phyloP scores from a whole-genome alignment of 768 basidiomycete species.

The Tephrocybe rancida region DNA sequence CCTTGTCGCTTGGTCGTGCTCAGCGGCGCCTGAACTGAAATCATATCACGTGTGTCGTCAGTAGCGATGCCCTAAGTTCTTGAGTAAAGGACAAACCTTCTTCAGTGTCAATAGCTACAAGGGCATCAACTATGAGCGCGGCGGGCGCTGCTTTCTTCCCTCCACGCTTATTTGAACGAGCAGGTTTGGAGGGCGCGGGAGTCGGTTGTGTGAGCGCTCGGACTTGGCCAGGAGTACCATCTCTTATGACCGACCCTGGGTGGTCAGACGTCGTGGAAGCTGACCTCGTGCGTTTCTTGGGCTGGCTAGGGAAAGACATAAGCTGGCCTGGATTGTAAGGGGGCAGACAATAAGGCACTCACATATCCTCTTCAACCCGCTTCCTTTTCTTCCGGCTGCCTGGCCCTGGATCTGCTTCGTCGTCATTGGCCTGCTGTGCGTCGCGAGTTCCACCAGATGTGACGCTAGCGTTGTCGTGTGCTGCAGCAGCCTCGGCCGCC shows the following conservation, averaged over 20 bases:
- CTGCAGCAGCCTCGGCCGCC: conserved; percentile 68
- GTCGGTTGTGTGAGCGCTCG: conserved; percentile 31
- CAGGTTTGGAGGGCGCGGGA: conserved; percentile 32
- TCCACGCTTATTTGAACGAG: conserved; percentile 45
- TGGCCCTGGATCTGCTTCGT: conserved; percentile 44
- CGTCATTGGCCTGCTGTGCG: conserved; percentile 43
- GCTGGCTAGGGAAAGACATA: conserved; percentile 30
- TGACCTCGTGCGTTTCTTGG: conserved; percentile 78
- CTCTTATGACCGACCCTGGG: conserved; percentile 39
- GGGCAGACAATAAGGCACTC: conserved; percentile 28
- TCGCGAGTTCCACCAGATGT: conserved; percentile 35
- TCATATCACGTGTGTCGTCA: conserved; percentile 19
- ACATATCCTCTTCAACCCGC: conserved; percentile 74
- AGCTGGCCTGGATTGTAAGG: background rate
- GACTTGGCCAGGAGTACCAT: conserved; percentile 41
- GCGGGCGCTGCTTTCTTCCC: conserved; percentile 38
- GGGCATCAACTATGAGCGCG: conserved; percentile 30
- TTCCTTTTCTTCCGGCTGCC: conserved; percentile 71
- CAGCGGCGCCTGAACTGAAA: conserved; percentile 8
- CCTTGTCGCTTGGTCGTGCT: conserved; percentile 36
- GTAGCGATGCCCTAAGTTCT: background rate
- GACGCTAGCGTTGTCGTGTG: conserved; percentile 40
- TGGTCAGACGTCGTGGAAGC: conserved; percentile 71
- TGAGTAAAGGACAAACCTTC: conserved; percentile 50
- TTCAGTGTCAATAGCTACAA: conserved; percentile 51